Evolutionary conservation across 1,284 basidiomycete species (phyloP).

Genomic region (Gymnopus androsaceus): DNA sequence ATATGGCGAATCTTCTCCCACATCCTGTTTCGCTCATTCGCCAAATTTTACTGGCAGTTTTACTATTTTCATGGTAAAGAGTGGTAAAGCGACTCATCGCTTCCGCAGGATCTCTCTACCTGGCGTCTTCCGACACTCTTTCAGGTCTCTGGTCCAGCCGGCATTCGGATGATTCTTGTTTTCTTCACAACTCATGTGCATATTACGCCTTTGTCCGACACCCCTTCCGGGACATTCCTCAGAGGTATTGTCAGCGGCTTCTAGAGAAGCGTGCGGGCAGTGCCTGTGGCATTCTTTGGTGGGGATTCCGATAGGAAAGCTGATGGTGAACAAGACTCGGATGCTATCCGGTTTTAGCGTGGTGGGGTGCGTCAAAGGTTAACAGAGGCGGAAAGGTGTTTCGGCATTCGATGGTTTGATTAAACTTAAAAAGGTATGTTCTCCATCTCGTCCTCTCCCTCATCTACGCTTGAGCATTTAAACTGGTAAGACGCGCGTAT

Average conservation of each 20-base stretch:
- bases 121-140: slow-evolving; percentile 27
- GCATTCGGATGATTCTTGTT: too few relatives aligned
- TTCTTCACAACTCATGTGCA: background rate
- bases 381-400: slow-evolving; percentile 26
- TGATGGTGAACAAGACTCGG: slow-evolving; percentile 26
- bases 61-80: slow-evolving; percentile 46
- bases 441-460: too few relatives aligned
- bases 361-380: slow-evolving; percentile 61
- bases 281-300: slow-evolving; percentile 74
- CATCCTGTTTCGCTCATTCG: slow-evolving; percentile 53
- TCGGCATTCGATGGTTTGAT: background rate
- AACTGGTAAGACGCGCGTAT: too few relatives aligned
- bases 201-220: slow-evolving; percentile 76
- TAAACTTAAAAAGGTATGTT: too few relatives aligned
- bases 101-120: slow-evolving; percentile 69
- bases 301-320: slow-evolving; percentile 29
- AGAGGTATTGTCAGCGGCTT: slow-evolving; percentile 52
- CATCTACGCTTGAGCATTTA: too few relatives aligned
- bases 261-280: slow-evolving; percentile 65
- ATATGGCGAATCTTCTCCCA: slow-evolving; percentile 1
- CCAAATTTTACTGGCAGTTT: slow-evolving; percentile 58
- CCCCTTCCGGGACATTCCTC: slow-evolving; percentile 55
- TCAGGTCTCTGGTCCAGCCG: too few relatives aligned
- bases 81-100: slow-evolving; percentile 55
- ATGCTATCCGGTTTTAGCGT: slow-evolving; percentile 70